Conservation (phyloP, 306 rosid species). For the Carpinus viminea region DNA sequence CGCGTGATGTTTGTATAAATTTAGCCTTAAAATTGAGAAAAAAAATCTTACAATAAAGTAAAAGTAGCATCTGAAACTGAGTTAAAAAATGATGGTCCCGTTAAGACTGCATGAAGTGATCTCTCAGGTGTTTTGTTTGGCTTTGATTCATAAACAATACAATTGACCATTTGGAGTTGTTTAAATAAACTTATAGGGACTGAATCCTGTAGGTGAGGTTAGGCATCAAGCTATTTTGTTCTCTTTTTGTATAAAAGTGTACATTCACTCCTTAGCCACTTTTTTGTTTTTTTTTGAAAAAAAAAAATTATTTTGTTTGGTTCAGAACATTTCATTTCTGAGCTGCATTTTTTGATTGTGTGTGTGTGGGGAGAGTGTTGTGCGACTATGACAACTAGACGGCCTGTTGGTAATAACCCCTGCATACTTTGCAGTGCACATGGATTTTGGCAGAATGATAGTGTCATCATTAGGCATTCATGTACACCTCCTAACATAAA, state of each 20-base stretch:
- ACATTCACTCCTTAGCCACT: too few relatives aligned
- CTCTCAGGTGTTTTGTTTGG: not conserved
- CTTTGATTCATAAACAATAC: not conserved
- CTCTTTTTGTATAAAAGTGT: too few relatives aligned
- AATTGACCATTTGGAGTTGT: not conserved
- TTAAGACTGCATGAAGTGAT: conserved; percentile 14
- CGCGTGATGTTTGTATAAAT: not conserved
- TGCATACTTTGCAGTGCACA: not conserved
- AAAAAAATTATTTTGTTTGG: too few relatives aligned
- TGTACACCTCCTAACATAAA: conserved; percentile 4
- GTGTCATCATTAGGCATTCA: conserved; percentile 8
- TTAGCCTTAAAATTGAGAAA: not conserved
- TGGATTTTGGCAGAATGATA: conserved; percentile 12
- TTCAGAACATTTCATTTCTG: too few relatives aligned
- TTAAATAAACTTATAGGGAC: too few relatives aligned
- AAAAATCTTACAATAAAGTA: conserved; percentile 12
- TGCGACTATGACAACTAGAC: too few relatives aligned
- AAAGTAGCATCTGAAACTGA: conserved; percentile 15
- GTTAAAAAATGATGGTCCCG: conserved; percentile 1
- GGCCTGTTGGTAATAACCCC: not conserved
- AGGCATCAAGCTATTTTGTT: too few relatives aligned
- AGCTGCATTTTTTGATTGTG: too few relatives aligned
- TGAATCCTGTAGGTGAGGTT: too few relatives aligned
- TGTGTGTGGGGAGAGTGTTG: too few relatives aligned
- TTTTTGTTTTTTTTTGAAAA: too few relatives aligned